Percentiles rank a stretch among this genome's conserved stretches.
Evolutionary conservation across 768 basidiomycete species (phyloP).

Genomic region (Tulasnella sp.): DNA sequence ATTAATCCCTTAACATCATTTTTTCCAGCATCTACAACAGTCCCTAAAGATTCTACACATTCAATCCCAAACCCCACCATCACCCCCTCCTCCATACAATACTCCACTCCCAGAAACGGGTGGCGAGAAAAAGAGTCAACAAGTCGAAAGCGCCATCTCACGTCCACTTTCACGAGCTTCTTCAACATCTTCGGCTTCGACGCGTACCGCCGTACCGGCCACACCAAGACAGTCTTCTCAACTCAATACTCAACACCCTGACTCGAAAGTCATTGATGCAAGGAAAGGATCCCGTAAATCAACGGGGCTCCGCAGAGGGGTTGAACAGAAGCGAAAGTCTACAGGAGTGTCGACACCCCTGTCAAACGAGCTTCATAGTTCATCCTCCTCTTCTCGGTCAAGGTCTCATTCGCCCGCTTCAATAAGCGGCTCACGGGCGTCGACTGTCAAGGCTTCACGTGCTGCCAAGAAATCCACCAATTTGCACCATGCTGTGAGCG

Average conservation of each 20-base stretch:
- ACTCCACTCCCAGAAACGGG: background rate
- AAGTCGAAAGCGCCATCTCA: background rate
- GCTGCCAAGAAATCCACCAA: constrained; percentile 1
- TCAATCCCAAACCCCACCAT: constrained; percentile 14
- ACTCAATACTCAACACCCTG: constrained; percentile 21
- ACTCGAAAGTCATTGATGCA: constrained; percentile 21
- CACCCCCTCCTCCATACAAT: constrained; percentile 5
- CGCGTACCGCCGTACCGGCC: constrained; percentile 54
- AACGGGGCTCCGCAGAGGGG: background rate
- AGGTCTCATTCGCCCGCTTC: constrained; percentile 22
- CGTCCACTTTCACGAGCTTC: constrained; percentile 26
- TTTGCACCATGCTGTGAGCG: constrained; percentile 1
- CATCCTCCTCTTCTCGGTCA: constrained; percentile 5
- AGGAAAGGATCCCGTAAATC: constrained; percentile 19
- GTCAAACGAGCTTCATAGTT: constrained; percentile 19
- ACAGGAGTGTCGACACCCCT: constrained; percentile 15
- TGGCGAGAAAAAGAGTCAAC: background rate
- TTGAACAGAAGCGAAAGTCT: background rate
- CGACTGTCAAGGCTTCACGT: constrained; percentile 4
- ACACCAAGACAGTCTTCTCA: constrained; percentile 27
- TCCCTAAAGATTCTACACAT: constrained; percentile 18
- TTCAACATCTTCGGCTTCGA: constrained; percentile 51
- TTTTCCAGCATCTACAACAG: constrained; percentile 23
- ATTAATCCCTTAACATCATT: constrained; percentile 24
- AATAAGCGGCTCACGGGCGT: constrained; percentile 20